These are phyloP conservation scores for Yueomyces sp. DNA, from an alignment of 805 yeast species.

Conservation along the genomic window DNA sequence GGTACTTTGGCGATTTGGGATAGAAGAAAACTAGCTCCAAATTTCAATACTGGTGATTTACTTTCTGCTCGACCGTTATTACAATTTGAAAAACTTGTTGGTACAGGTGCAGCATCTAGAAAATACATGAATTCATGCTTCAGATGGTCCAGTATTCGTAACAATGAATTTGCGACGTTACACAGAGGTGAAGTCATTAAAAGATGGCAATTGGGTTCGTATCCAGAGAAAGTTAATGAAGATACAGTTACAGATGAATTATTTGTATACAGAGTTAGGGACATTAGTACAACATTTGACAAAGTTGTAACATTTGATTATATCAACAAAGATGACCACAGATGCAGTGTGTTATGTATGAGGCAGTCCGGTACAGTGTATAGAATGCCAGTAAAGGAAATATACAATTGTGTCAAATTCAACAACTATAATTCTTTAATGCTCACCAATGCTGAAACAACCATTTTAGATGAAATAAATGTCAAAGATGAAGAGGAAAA, in stretches of 20 bases:
- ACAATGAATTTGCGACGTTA: conserved; percentile 65
- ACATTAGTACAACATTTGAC: conserved; percentile 62
- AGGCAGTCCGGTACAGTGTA: conserved; percentile 83
- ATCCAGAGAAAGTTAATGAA: conserved; percentile 24
- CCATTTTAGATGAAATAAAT: conserved; percentile 16
- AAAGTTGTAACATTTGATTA: conserved; percentile 80
- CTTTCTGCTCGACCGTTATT: conserved; percentile 42
- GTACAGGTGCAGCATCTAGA: conserved; percentile 41
- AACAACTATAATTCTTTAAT: conserved; percentile 57
- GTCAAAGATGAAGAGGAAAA: conserved; percentile 11
- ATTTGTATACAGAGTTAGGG: conserved; percentile 66
- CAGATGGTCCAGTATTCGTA: conserved; percentile 49
- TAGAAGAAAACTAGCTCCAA: conserved; percentile 40
- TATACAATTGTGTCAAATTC: conserved; percentile 48
- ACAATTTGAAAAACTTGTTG: conserved; percentile 46
- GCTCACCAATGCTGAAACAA: conserved; percentile 30
- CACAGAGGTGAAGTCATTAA: conserved; percentile 68
- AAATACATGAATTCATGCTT: conserved; percentile 52
- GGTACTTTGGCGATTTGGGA: conserved; percentile 81
- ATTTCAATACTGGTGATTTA: conserved; percentile 11
- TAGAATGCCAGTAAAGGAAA: conserved; percentile 60
- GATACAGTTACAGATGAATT: conserved; percentile 36
- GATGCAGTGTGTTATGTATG: conserved; percentile 68
- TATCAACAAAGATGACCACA: conserved; percentile 42
- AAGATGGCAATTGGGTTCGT: conserved; percentile 64